Evolutionary conservation across 2,329 filamentous ascomycete species (phyloP), one percentile per base, ranked within the genome.

Genomic region (Fusarium falciforme): DNA sequence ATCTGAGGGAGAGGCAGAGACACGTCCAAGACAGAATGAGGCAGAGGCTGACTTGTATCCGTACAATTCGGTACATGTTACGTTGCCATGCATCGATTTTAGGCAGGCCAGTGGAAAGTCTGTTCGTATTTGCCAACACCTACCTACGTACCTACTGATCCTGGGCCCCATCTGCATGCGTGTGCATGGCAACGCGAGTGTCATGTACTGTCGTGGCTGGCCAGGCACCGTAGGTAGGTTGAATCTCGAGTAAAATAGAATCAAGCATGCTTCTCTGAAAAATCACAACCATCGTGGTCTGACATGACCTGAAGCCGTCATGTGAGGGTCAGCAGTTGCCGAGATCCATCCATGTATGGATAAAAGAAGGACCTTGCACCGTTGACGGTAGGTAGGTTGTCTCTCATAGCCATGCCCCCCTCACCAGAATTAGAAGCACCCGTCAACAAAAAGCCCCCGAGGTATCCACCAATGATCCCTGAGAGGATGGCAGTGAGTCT

Each of bases 391-490:
- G 40, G 38, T 20, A 42, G 38, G n/a, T n/a, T 42, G 38, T 44
- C 40, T 7, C 40, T 42, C 42, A 47, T 14, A 17, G 22, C 44
- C 22, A 27, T 47, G 29, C 14, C 44, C 44, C 44, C 47, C 47
- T 52, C 47, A 29, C 25, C 25, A 52, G 25, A 52, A 29, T 52
- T 52, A 52, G 47, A 52, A 52, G 47, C 47, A 31, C 20, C 27
- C 17, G 10, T 52, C 47, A 52, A 52, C 47, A 52, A 52, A 52
- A 52, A 52, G 47, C 47, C 47, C 47, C 47, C 16, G 25, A 52
- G 47, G 40, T 54, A 49, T 62, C 66, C 70, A 70, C 70, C 70
- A 73, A 73, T 70, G 59, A 59, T 14, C 40, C 25, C 12, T 22
- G 54, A n/a, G 17, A 29, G 42, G 60, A 42, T 61, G 31, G 52